These are phyloP conservation scores for Verticillium dahliae DNA, from an alignment of 2,329 filamentous ascomycete genomes.

Conservation along the genomic window DNA sequence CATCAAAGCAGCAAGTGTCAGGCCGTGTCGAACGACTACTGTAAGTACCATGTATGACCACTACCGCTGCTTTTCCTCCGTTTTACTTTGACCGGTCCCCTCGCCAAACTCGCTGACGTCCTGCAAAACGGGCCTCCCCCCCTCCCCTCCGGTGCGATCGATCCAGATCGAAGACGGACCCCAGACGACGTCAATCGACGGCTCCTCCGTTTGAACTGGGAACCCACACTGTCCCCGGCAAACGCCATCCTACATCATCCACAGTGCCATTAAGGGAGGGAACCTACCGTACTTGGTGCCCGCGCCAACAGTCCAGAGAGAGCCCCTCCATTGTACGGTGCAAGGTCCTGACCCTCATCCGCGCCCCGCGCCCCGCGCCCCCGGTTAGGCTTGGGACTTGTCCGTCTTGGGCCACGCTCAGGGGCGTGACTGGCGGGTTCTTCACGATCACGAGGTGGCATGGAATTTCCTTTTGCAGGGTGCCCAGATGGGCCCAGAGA, in stretches of 20 bases:
- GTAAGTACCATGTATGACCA: not conserved
- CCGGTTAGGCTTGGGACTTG: not conserved
- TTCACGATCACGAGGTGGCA: not conserved
- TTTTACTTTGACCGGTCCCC: not conserved
- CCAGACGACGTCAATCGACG: not conserved
- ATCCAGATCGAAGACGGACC: not conserved
- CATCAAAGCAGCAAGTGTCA: not conserved
- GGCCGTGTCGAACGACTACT: not conserved
- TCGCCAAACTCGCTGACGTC: not conserved
- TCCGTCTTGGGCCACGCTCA: not conserved
- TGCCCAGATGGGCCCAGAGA: not conserved
- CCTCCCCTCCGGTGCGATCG: not conserved
- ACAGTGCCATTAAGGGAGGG: not conserved
- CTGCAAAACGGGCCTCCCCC: not conserved
- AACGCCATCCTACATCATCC: not conserved
- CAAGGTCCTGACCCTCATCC: not conserved
- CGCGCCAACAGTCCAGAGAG: not conserved
- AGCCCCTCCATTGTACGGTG: not conserved
- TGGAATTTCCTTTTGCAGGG: not conserved
- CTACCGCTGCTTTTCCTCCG: not conserved
- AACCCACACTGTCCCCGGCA: not conserved
- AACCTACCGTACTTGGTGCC: not conserved
- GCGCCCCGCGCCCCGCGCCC: not conserved
- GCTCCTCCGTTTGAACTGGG: not conserved
- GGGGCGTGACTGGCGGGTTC: not conserved